Evolutionary conservation across 148 eudicot species (phyloP).

Genomic region (Selenicereus undatus): DNA sequence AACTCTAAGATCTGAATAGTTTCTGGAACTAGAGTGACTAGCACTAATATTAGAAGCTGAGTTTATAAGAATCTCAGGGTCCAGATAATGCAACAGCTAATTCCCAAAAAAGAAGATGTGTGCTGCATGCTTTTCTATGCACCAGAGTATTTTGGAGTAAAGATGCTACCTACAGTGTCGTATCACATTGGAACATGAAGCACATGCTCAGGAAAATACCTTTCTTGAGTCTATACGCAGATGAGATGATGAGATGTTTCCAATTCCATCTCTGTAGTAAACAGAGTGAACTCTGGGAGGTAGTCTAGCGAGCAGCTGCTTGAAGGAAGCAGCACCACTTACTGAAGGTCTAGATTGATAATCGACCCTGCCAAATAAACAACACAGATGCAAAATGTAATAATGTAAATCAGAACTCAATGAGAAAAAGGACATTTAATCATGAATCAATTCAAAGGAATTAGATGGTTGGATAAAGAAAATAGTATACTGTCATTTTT

Average conservation of each 20-base stretch:
- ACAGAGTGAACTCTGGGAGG: conserved; percentile 97
- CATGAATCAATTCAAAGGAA: not conserved
- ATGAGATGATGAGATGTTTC: conserved; percentile 92
- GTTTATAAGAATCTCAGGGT: not conserved
- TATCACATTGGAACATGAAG: conserved; percentile 1
- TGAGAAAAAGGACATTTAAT: conserved; percentile 5
- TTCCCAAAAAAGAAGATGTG: not conserved
- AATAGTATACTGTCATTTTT: not conserved
- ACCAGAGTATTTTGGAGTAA: not conserved
- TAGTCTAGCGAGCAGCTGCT: conserved; percentile 75
- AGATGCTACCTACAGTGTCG: not conserved
- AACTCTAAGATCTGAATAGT: not conserved
- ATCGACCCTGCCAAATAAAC: conserved; percentile 67
- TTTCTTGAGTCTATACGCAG: conserved; percentile 66
- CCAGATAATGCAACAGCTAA: not conserved
- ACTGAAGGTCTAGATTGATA: conserved; percentile 69
- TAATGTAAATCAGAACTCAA: not conserved
- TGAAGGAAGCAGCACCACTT: conserved; percentile 78
- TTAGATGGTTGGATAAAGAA: not conserved
- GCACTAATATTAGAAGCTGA: no score
- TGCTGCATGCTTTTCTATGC: not conserved
- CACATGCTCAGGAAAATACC: conserved; percentile 37
- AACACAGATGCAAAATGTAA: not conserved
- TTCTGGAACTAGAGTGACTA: not conserved
- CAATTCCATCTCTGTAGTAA: conserved; percentile 91